Conservation (phyloP, 805 yeast species). For the Candida insectalens region DNA sequence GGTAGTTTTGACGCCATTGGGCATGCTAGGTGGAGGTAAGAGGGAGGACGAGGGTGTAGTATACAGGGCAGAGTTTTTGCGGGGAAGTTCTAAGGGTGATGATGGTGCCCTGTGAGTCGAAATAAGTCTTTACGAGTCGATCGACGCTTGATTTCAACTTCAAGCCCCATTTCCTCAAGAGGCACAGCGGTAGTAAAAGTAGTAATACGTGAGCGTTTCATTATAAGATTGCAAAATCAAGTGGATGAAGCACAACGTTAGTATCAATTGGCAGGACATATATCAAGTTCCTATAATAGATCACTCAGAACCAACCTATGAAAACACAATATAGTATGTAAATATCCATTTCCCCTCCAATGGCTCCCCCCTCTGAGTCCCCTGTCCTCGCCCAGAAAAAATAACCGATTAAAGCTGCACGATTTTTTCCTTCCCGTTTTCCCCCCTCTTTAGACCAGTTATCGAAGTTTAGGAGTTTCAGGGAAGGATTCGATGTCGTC, state of each 20-base stretch:
- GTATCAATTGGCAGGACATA: too few relatives aligned
- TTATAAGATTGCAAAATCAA: too few relatives aligned
- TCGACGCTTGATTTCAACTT: neutral
- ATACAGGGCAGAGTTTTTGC: neutral
- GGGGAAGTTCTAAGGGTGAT: neutral
- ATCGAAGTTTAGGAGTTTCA: too few relatives aligned
- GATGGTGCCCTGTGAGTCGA: constrained; percentile 1
- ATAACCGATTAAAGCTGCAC: neutral
- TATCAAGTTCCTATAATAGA: too few relatives aligned
- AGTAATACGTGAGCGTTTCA: neutral
- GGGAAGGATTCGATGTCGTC: constrained; percentile 6
- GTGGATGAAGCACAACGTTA: too few relatives aligned
- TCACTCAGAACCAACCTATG: too few relatives aligned
- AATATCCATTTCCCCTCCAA: too few relatives aligned
- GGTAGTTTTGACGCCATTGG: constrained; percentile 14
- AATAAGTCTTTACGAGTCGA: neutral
- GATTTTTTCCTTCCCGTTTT: neutral
- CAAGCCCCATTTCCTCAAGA: too few relatives aligned
- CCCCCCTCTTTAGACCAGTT: neutral
- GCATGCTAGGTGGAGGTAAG: neutral
- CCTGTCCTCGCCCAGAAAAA: neutral
- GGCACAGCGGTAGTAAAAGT: neutral
- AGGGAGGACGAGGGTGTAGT: neutral
- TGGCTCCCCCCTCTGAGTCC: too few relatives aligned
- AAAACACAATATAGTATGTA: too few relatives aligned